Conservation (phyloP, 148 eudicot species). For the Beta vulgaris region DNA sequence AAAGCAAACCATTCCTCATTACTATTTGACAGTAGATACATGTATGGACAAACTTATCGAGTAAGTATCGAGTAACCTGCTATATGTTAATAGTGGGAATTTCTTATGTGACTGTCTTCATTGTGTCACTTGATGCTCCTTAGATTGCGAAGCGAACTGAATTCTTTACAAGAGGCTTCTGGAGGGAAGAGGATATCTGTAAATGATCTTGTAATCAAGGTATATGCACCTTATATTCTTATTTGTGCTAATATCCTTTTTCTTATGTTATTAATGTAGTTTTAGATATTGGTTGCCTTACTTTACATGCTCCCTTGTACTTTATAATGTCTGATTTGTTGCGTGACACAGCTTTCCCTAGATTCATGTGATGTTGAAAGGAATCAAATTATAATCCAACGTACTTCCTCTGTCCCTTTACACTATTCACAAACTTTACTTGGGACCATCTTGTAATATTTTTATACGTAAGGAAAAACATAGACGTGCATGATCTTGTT, state of each 20-base stretch:
- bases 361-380: neutral
- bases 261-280: neutral
- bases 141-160: constrained; percentile 75
- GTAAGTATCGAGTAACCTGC: constrained; percentile 44
- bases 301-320: neutral
- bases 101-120: constrained; percentile 1
- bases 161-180: constrained; percentile 85
- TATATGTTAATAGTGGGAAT: neutral
- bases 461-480: too few species aligned
- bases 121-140: neutral
- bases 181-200: constrained; percentile 90
- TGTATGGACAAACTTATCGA: constrained; percentile 85
- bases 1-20: constrained; percentile 89
- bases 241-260: neutral
- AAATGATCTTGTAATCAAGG: constrained; percentile 97
- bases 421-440: too few species aligned
- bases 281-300: neutral
- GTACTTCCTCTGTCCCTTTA: too few species aligned
- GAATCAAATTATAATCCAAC: too few species aligned
- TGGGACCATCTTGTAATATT: too few species aligned
- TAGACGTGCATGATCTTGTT: too few species aligned
- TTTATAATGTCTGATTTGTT: neutral
- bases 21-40: constrained; percentile 81
- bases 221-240: constrained; percentile 21
- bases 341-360: neutral